Conservation (phyloP, 2,329 filamentous ascomycete species). For the Fusarium protoensiforme region DNA sequence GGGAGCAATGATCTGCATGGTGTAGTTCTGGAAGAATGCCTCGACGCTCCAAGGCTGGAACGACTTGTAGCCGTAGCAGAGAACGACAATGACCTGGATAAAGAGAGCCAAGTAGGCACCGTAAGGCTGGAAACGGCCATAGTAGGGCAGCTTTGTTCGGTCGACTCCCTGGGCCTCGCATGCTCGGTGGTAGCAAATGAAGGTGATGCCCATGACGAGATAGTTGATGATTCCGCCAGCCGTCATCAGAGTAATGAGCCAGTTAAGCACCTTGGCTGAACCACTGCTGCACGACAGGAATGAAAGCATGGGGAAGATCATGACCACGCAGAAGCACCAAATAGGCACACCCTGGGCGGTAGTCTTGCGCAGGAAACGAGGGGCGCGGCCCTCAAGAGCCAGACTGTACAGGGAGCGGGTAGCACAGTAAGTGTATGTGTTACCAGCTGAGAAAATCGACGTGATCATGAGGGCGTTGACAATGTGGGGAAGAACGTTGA, state of each 20-base stretch:
- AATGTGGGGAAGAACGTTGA: constrained; percentile 65
- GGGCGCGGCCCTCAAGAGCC: constrained; percentile 61
- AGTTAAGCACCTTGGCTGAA: constrained; percentile 62
- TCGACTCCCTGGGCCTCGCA: constrained; percentile 63
- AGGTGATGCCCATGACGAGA: constrained; percentile 62
- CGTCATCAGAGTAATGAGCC: constrained; percentile 67
- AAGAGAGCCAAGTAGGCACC: constrained; percentile 59
- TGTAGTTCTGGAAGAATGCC: constrained; percentile 65
- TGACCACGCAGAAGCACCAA: constrained; percentile 65
- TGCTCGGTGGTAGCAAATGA: constrained; percentile 62
- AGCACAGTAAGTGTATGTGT: constrained; percentile 63
- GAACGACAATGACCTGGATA: constrained; percentile 56
- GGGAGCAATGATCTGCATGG: constrained; percentile 65
- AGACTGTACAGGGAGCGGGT: constrained; percentile 63
- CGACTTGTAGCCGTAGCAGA: constrained; percentile 66
- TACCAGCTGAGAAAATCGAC: constrained; percentile 59
- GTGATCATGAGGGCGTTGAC: constrained; percentile 64
- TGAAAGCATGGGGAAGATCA: constrained; percentile 64
- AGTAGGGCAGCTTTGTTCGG: constrained; percentile 66
- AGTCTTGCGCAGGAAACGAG: constrained; percentile 65
- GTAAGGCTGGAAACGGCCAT: constrained; percentile 69
- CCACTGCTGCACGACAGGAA: constrained; percentile 63
- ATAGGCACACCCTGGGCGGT: constrained; percentile 71
- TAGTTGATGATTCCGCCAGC: constrained; percentile 71
- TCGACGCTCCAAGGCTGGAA: constrained; percentile 61